Conservation (phyloP, 2,329 filamentous ascomycete species). For the Venturia oleaginea region DNA sequence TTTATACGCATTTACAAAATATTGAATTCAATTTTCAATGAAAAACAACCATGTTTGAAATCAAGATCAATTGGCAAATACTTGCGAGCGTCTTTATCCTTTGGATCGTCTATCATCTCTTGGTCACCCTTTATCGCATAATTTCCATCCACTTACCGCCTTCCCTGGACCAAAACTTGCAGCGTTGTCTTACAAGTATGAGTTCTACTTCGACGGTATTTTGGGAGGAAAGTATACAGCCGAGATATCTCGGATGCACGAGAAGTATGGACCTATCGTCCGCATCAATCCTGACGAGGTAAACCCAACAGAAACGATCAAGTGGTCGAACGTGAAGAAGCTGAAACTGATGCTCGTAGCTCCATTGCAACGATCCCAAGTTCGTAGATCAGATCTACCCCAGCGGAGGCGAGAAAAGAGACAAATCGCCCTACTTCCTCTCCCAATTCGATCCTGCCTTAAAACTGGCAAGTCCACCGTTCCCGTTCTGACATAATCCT, state of each 20-base stretch:
- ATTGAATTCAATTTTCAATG: too few species aligned
- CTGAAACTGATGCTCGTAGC: background rate
- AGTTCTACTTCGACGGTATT: slow-evolving; percentile 23
- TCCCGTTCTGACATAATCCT: background rate
- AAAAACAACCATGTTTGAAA: background rate
- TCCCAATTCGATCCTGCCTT: background rate
- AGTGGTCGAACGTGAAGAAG: too few species aligned
- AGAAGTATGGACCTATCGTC: slow-evolving; percentile 21
- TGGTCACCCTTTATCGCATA: slow-evolving; percentile 20
- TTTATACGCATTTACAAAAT: too few species aligned
- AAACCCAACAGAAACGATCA: too few species aligned
- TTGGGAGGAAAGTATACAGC: slow-evolving; percentile 20
- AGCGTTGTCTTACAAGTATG: slow-evolving; percentile 21
- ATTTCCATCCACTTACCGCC: slow-evolving; percentile 20
- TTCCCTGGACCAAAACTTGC: slow-evolving; percentile 24
- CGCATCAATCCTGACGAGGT: slow-evolving; percentile 19
- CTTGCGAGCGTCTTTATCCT: background rate
- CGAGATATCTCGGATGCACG: slow-evolving; percentile 22
- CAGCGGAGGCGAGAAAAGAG: slow-evolving; percentile 18
- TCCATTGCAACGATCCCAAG: slow-evolving; percentile 21
- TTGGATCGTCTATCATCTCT: slow-evolving; percentile 15
- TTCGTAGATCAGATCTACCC: slow-evolving; percentile 27
- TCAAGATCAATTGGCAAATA: background rate
- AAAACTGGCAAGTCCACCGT: background rate
- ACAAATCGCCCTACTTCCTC: slow-evolving; percentile 16